A percentile compares a stretch with the other conserved stretches of the same genome.
phyloP scores from a whole-genome alignment of 208 protist species.

The Polymyxa betae region DNA sequence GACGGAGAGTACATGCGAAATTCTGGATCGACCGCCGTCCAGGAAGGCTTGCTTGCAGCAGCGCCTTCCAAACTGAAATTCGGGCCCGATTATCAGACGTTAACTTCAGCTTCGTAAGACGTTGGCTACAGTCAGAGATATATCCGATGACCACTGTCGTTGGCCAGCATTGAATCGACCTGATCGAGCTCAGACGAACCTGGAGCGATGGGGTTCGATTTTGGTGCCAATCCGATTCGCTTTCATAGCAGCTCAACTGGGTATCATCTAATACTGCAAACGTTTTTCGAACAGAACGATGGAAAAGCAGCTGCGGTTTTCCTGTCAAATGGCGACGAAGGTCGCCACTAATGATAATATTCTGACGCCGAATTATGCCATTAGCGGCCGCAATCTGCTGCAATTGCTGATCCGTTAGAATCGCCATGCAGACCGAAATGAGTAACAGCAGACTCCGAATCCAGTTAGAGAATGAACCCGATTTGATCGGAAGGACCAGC shows the following conservation, averaged over 20 bases:
- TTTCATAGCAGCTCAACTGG: neutral
- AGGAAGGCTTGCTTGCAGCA: neutral
- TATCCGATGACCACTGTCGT: neutral
- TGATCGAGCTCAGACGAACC: neutral
- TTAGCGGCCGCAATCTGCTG: neutral
- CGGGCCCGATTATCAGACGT: neutral
- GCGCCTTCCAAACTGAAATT: neutral
- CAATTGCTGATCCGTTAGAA: neutral
- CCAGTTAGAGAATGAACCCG: neutral
- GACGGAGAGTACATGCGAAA: neutral
- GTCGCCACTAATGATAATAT: neutral
- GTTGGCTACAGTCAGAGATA: neutral
- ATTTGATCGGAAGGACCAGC: neutral
- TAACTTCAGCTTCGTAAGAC: neutral
- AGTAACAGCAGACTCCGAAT: neutral
- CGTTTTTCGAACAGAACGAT: neutral
- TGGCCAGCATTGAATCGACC: neutral
- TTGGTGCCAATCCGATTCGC: neutral
- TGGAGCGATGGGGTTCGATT: neutral
- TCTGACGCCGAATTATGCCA: neutral
- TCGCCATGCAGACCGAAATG: no score
- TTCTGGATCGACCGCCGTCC: neutral
- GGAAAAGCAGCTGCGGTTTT: neutral
- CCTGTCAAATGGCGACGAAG: neutral
- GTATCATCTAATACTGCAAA: constrained; percentile 40